phyloP scores from a whole-genome alignment of 176 grass and related monocot species.

The Rhynchospora tenuis region DNA sequence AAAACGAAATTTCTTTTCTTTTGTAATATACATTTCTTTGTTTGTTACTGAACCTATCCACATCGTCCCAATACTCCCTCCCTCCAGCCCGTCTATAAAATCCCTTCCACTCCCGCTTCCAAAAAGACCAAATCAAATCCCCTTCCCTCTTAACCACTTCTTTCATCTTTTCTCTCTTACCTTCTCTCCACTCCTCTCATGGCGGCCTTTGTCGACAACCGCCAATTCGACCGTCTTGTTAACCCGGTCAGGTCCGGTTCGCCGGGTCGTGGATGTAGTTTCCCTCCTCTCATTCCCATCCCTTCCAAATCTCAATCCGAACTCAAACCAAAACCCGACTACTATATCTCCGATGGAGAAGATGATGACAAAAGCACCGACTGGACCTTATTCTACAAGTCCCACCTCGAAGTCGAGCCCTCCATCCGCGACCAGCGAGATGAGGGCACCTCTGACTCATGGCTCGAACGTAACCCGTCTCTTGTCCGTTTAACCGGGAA shows the following conservation, averaged over 20 bases:
- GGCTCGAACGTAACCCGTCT: constrained; percentile 69
- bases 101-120: not conserved
- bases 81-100: not conserved
- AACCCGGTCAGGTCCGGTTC: constrained; percentile 43
- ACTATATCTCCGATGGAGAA: constrained; percentile 26
- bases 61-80: not conserved
- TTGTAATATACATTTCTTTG: not conserved
- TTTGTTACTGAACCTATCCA: not conserved
- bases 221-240: constrained; percentile 45
- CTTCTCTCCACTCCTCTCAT: not conserved
- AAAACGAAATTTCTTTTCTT: not conserved
- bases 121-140: not conserved
- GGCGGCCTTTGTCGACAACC: constrained; percentile 55
- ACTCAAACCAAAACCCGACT: not conserved
- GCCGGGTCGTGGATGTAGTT: constrained; percentile 45
- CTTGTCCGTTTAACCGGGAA: constrained; percentile 80
- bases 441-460: constrained; percentile 67
- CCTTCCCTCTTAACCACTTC: not conserved
- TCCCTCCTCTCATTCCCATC: constrained; percentile 41
- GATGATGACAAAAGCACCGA: constrained; percentile 34
- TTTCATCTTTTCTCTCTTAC: not conserved
- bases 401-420: constrained; percentile 60
- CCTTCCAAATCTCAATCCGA: not conserved
- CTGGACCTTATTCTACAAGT: constrained; percentile 35
- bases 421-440: constrained; percentile 54